These are phyloP conservation scores for Rhodotorula sp. DNA, from an alignment of 1,284 basidiomycete species.

Conservation along the genomic window DNA sequence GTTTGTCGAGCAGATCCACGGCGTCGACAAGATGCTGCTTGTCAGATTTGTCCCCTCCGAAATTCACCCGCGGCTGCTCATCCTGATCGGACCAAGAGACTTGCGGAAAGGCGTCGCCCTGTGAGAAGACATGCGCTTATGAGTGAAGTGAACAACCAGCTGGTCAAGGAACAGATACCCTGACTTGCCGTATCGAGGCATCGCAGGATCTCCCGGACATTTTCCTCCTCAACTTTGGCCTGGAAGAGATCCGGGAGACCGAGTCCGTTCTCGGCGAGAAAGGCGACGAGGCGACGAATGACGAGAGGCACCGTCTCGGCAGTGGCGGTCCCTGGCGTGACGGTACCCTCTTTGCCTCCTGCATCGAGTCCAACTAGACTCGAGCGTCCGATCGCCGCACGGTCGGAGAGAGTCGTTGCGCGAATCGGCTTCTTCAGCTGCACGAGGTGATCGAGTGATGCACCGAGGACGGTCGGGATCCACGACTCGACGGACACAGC, in stretches of 20 bases:
- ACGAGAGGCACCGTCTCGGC: conserved; percentile 14
- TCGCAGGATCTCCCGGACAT: conserved; percentile 12
- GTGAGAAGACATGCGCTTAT: not conserved
- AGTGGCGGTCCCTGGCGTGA: not conserved
- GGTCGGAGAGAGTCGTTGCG: not conserved
- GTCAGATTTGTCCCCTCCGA: conserved; percentile 29
- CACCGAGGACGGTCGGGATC: conserved; percentile 30
- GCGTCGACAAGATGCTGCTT: conserved; percentile 14
- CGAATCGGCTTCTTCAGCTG: conserved; percentile 16
- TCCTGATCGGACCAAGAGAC: not conserved
- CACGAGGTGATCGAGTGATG: conserved; percentile 13
- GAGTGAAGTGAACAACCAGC: too few species aligned
- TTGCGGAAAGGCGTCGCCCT: not conserved
- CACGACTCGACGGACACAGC: conserved; percentile 21
- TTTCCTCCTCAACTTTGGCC: conserved; percentile 8
- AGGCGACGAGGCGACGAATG: conserved; percentile 22
- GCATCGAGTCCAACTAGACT: not conserved
- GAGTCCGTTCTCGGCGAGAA: conserved; percentile 28
- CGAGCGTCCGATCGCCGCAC: not conserved
- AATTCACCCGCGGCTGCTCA: not conserved
- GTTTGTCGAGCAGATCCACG: conserved; percentile 11
- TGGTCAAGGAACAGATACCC: too few species aligned
- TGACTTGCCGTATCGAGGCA: conserved; percentile 25
- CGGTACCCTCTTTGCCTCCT: not conserved
- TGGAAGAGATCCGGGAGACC: conserved; percentile 17